Evolutionary conservation across 371 early-diverging fungal species (phyloP), one percentile per base, ranked within the genome.

Genomic region (Blakeslea trispora): DNA sequence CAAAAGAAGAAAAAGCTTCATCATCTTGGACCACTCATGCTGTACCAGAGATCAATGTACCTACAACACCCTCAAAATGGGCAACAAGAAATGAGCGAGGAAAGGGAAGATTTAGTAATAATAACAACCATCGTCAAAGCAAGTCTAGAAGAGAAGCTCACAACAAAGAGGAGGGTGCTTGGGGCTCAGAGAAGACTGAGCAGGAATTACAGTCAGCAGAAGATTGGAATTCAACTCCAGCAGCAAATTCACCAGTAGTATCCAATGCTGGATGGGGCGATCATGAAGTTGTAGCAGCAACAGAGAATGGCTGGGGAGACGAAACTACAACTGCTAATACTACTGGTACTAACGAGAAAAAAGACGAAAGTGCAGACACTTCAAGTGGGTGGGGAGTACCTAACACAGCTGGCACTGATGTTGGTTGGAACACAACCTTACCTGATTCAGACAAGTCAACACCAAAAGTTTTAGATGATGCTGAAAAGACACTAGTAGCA

Each of bases 1-100:
- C 57, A 34, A 5, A 11, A 0, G 57, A 57, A 44, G 57, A 57
- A 37, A 57, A 44, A 17, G 57, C 57, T 6, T 57, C 57, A 9
- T 34, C 44, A 0, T 49, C 45, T 19, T 57, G 57, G 57, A 50
- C 50, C 3, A 35, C 11, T 1, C 1, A 50, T 23, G 18, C 39
- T 9, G 23, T 24, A 14, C 37, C 15, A 13, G 50, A 50, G 21
- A 35, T 50, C 1, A 2, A 50, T 37, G 50, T 50, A 1, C n/a
- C 37, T 10, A 41, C 51, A 22, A 41, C 51, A 17, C 41, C 51
- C 15, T 51, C 51, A 22, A 39, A 40, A 17, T 51, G 37, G 17
- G 40, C n/a, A 14, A 51, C 17, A 17, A 39, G 22, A 40, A 39
- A 21, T 24, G 10, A 21, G 18, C 13, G 50, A n/a, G n/a, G 42